These are phyloP conservation scores for Beauveria medogensis DNA, from an alignment of 2,329 filamentous ascomycete species.

Conservation along the genomic window DNA sequence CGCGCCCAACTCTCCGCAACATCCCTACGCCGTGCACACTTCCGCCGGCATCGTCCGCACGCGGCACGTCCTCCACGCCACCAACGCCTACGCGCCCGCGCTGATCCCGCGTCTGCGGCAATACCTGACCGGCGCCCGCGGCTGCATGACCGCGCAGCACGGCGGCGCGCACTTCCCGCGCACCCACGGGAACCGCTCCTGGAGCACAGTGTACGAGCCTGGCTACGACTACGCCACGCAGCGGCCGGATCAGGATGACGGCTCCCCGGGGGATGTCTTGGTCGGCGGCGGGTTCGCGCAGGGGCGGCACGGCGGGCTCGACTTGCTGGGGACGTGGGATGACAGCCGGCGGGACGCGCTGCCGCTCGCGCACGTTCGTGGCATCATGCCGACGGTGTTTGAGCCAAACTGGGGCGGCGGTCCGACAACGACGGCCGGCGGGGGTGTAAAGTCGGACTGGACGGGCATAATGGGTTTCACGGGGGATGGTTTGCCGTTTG, in stretches of 20 bases:
- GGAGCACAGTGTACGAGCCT: slow-evolving; percentile 38
- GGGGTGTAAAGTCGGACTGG: slow-evolving; percentile 35
- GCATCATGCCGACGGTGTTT: slow-evolving; percentile 35
- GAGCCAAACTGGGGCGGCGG: slow-evolving; percentile 27
- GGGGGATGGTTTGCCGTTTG: slow-evolving; percentile 41
- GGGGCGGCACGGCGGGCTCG: slow-evolving; percentile 33
- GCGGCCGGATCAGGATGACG: slow-evolving; percentile 24
- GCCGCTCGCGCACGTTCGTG: slow-evolving; percentile 30
- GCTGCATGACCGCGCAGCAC: slow-evolving; percentile 43
- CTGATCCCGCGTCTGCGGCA: slow-evolving; percentile 41
- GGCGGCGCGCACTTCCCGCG: slow-evolving; percentile 28
- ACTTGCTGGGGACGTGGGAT: slow-evolving; percentile 38
- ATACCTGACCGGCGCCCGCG: slow-evolving; percentile 36
- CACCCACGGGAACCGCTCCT: slow-evolving; percentile 33
- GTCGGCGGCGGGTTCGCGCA: slow-evolving; percentile 44
- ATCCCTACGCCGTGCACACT: slow-evolving; percentile 37
- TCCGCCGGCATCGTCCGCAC: slow-evolving; percentile 34
- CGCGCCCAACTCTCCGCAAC: neutral
- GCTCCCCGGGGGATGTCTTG: slow-evolving; percentile 38
- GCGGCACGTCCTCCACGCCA: slow-evolving; percentile 48
- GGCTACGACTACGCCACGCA: slow-evolving; percentile 48
- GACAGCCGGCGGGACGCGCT: slow-evolving; percentile 35
- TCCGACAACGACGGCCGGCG: slow-evolving; percentile 7
- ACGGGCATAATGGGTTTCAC: slow-evolving; percentile 41
- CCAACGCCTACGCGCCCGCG: slow-evolving; percentile 45